These are phyloP conservation scores for Aspergillus sp. DNA, from an alignment of 2,329 filamentous ascomycete genomes.

Conservation along the genomic window DNA sequence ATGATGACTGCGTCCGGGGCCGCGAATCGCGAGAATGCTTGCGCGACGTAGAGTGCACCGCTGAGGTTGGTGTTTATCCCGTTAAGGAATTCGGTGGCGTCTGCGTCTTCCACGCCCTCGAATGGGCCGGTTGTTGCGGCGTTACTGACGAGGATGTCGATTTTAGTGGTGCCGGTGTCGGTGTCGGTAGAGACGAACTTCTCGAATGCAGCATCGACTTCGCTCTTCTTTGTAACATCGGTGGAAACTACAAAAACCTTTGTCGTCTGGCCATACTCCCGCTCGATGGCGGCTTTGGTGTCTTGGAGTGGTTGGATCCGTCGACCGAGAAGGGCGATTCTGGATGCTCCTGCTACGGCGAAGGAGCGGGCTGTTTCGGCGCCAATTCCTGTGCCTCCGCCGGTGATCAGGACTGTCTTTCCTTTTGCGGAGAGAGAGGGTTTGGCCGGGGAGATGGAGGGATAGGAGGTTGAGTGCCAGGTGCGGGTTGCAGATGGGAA, in stretches of 20 bases:
- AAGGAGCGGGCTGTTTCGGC: constrained; percentile 44
- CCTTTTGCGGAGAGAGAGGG: constrained; percentile 42
- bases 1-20: background rate
- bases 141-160: background rate
- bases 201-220: background rate
- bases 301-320: constrained; percentile 28
- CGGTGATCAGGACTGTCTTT: constrained; percentile 46
- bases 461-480: constrained; percentile 5
- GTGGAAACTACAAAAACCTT: background rate
- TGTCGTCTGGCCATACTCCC: background rate
- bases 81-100: background rate
- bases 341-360: constrained; percentile 45
- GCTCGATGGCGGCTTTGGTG: background rate
- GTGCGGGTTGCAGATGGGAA: constrained; percentile 1
- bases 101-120: background rate
- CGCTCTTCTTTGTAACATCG: background rate
- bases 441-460: constrained; percentile 39
- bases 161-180: background rate
- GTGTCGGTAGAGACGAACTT: background rate
- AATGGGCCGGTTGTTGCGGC: background rate
- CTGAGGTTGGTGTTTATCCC: background rate
- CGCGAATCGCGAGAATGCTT: background rate
- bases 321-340: constrained; percentile 48
- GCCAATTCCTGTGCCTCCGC: constrained; percentile 49
- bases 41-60: background rate